Percentiles rank a stretch among this genome's conserved stretches.
These are phyloP conservation scores for Beauveria pseudobassiana DNA, from an alignment of 2,329 filamentous ascomycete genomes.

Conservation along the genomic window DNA sequence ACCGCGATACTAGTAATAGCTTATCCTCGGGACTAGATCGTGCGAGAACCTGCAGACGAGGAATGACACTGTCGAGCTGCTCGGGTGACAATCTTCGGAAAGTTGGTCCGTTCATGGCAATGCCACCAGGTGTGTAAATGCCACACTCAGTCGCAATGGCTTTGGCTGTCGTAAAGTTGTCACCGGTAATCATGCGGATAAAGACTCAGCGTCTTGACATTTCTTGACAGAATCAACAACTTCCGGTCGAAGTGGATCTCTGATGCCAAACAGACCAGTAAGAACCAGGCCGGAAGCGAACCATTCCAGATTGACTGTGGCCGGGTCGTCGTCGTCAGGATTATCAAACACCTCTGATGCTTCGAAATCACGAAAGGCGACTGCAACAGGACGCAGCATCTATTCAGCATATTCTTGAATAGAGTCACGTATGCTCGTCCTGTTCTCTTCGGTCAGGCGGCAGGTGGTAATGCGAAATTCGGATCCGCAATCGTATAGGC, in stretches of 20 bases:
- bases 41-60: slow-evolving; percentile 59
- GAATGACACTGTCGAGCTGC: slow-evolving; percentile 43
- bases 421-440: slow-evolving; percentile 24
- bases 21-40: slow-evolving; percentile 66
- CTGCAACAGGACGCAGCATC: slow-evolving; percentile 58
- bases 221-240: slow-evolving; percentile 55
- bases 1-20: slow-evolving; percentile 53
- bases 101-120: slow-evolving; percentile 48
- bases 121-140: slow-evolving; percentile 52
- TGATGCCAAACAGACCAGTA: slow-evolving; percentile 51
- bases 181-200: slow-evolving; percentile 55
- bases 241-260: slow-evolving; percentile 57
- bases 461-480: slow-evolving; percentile 20
- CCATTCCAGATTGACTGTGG: slow-evolving; percentile 29
- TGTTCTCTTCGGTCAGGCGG: slow-evolving; percentile 24
- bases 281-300: slow-evolving; percentile 29
- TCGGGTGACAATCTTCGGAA: slow-evolving; percentile 50
- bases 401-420: slow-evolving; percentile 52
- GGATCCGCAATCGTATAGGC: slow-evolving; percentile 38
- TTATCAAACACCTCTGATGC: slow-evolving; percentile 16
- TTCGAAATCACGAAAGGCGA: slow-evolving; percentile 61
- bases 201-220: slow-evolving; percentile 57
- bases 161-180: slow-evolving; percentile 37
- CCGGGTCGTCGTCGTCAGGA: slow-evolving; percentile 27
- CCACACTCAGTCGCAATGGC: slow-evolving; percentile 53